Evolutionary conservation across 352 stramenopile species (phyloP), one percentile per base, ranked within the genome.

Genomic region (Phytophthora cajani): DNA sequence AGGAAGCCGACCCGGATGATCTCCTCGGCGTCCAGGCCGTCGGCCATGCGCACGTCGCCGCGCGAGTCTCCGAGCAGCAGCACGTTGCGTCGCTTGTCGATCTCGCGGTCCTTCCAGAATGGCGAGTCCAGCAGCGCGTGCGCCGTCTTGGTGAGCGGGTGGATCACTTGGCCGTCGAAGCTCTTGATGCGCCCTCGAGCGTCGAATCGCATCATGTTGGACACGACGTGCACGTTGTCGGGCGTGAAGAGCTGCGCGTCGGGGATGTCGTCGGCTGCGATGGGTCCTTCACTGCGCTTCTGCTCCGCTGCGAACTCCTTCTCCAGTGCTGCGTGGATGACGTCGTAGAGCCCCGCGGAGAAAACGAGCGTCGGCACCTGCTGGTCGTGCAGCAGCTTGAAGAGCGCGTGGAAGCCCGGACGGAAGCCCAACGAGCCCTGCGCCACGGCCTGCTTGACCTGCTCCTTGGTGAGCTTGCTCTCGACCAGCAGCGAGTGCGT

Each of bases 91-190:
- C 86, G 84, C 54, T 79, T 69, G 51, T 89, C 75, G 25, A 78
- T 51, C 38, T 88, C 59, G 23, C 74, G 84, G n/a, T 86, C 69
- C 10, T 78, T 30, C 74, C 80, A 89, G 47, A 94, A 92, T 27
- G 74, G 67, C n/a, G 82, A 90, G 52, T 87, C 78, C 4, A 83
- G 62, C 53, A 92, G 23, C 40, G 92, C 83, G 21, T 69, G 78
- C n/a, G 84, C 81, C 54, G 89, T 94, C 69, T 94, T 94, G 80
- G 91, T 94, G 32, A 91, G 77, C 44, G 80, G 87, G 62, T 94
- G 84, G 62, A 94, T 94, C 14, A 89, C 32, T 58, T 67, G 78
- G 21, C 83, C 84, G n/a, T 91, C 62, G 62, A 94, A 91, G 51
- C 73, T 78, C 56, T 84, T 62, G 57, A 90, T 74, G 0, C 67